phyloP scores from a whole-genome alignment of 2,329 filamentous ascomycete species.

The Pestalotiopsis sp. region DNA sequence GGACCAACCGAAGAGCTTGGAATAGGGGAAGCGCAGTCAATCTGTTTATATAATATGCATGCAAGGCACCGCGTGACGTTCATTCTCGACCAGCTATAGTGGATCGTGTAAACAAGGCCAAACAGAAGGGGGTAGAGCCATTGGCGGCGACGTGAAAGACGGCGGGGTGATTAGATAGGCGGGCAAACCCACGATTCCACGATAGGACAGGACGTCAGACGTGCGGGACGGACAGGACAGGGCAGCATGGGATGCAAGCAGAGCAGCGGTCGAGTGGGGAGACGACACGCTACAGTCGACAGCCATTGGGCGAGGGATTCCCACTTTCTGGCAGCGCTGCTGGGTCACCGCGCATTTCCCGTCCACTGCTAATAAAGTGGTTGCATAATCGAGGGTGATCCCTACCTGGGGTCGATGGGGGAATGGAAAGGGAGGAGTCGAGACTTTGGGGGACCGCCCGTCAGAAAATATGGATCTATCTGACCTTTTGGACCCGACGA shows the following conservation, averaged over 20 bases:
- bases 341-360: neutral
- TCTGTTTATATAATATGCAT: neutral
- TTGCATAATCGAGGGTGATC: neutral
- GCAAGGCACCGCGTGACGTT: neutral
- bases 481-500: neutral
- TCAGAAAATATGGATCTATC: too few species aligned
- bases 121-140: neutral
- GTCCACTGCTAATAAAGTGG: neutral
- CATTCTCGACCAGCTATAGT: neutral
- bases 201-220: neutral
- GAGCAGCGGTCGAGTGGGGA: neutral
- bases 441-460: too few species aligned
- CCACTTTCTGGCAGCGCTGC: neutral
- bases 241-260: neutral
- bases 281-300: neutral
- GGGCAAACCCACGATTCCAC: neutral
- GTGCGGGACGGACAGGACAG: neutral
- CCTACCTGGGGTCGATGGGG: neutral
- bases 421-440: neutral
- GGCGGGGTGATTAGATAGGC: slow-evolving; percentile 14
- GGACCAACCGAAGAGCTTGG: neutral
- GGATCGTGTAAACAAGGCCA: slow-evolving; percentile 1
- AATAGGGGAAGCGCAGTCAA: neutral
- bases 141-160: neutral
- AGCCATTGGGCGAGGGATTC: neutral